Evolutionary conservation across 2,329 filamentous ascomycete species (phyloP).

Genomic region (Plenodomus tracheiphilus): DNA sequence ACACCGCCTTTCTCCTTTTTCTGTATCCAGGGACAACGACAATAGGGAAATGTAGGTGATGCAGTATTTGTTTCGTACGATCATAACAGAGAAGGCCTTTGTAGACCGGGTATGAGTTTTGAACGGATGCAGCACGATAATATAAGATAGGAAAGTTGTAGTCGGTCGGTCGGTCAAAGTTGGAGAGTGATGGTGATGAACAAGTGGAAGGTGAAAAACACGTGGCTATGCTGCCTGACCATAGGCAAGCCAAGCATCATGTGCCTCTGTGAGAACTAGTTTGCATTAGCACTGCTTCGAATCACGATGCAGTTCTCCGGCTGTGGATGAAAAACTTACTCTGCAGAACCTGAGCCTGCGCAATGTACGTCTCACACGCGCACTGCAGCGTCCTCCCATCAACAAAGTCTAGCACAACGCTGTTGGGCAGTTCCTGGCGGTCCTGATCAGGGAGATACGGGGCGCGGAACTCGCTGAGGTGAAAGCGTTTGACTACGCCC

Average conservation of each 20-base stretch:
- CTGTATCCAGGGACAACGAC: constrained; percentile 11
- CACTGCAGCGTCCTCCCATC: constrained; percentile 66
- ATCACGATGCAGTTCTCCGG: too few species aligned
- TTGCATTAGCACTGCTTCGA: constrained; percentile 16
- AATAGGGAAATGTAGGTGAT: background rate
- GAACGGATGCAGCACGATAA: constrained; percentile 2
- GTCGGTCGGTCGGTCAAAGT: too few species aligned
- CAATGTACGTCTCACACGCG: constrained; percentile 49
- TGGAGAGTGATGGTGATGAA: constrained; percentile 6
- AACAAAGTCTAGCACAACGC: constrained; percentile 66
- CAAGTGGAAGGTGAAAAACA: background rate
- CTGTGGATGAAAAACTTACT: constrained; percentile 33
- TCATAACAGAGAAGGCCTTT: constrained; percentile 1
- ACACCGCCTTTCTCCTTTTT: constrained; percentile 7
- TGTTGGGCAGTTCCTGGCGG: constrained; percentile 89
- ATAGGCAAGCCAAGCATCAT: constrained; percentile 43
- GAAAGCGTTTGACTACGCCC: constrained; percentile 76
- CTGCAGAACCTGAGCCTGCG: constrained; percentile 42
- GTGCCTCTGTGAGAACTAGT: constrained; percentile 43
- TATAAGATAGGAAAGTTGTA: background rate
- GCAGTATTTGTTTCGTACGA: background rate
- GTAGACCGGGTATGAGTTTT: background rate
- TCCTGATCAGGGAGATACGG: constrained; percentile 89
- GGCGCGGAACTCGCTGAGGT: constrained; percentile 78
- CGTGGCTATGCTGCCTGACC: constrained; percentile 27